Base-by-base conservation (phyloP, 2,329 filamentous ascomycete genomes). In the Colletotrichum tanaceti region DNA sequence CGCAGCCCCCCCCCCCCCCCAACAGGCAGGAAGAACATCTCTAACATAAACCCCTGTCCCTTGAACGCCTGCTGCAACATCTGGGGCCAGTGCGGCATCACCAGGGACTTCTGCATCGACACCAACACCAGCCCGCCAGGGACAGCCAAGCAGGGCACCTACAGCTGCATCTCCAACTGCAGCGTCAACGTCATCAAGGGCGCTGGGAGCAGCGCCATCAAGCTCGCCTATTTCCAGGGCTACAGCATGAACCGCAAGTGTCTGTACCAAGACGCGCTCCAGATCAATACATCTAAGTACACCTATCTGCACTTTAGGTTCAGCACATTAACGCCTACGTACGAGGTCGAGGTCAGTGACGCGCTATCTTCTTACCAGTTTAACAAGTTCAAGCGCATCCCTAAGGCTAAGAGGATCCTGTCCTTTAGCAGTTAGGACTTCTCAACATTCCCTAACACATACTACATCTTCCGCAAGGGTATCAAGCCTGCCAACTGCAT, bases 371-470 rank as follows among this genome's bases (percentile, higher is more conserved):
- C 22, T 66, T 28, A 70, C 70, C 74, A 79, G 49, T 80, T 77
- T 55, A 70, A 74, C 16, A 66, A 73, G 65, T 78, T 79, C 43
- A 76, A 76, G 46, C 63, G 67, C 0, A 72, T 78, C 63, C 73
- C 71, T 24, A 72, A 72, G 0, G 67, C 73, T 20, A 79, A 79
- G 66, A 77, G 73, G 60, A 74, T 80, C 41, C 66, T 81, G 22
- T 79, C 79, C 0, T 79, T 85, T 68, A 82, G 83, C 16, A 82
- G 83, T 16, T 85, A 82, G 83, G 74, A 72, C 1, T 83, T 80
- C 64, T 81, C 78, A 0, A 83, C 80, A 0, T 73, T 76, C 14
- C 68, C 74, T 0, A 69, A 43, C n/a, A 82, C 79, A 0, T 81
- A 77, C 65, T 18, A 35, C 28, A 80, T 82, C 39, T 77, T 84